Evolutionary conservation across 2,329 filamentous ascomycete genomes (phyloP), one percentile per base, ranked within the genome.

Genomic region (Fusarium sp.): DNA sequence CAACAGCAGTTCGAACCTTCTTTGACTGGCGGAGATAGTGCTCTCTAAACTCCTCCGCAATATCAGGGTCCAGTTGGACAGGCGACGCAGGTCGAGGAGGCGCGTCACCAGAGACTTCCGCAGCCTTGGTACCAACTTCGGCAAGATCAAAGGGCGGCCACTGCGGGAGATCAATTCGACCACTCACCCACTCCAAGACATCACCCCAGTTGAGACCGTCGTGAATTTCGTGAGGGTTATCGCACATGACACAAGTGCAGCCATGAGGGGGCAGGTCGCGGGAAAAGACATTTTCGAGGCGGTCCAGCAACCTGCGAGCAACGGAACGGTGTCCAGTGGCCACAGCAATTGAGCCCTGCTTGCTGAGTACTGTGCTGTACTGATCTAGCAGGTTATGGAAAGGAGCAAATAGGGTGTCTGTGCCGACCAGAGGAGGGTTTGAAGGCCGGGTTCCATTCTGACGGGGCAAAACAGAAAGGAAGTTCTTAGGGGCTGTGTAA

Each of bases 281-380:
- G 5, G 94, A 95, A 81, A 99, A 98, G 12, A 99, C 94, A 61
- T 95, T 93, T 79, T 98, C 95, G 7, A 99, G 85, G 40, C 96
- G 90, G 81, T 99, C 95, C 8, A 98, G 87, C 27, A 98, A 83
- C 55, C 95, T 89, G 8, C 96, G 90, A 6, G 96, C 96, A n/a
- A 98, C 93, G 1, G 95, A 98, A 58, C 93, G 90, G 80, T 98
- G 97, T 9, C 96, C 96, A 0, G 95, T 98, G 18, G 96, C 96
- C 3, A 98, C 96, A 5, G 96, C 96, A 8, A 99, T 84, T 1
- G 95, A 98, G 6, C 96, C 96, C 74, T 92, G 93, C 69, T 92
- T 94, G 44, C 87, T 85, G 69, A 98, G 86, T 7, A 99, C 95
- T 6, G 89, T 87, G 70, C 92, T 89, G 78, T 97, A 98, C 77